A percentile compares a stretch with the other conserved stretches of the same genome.
Evolutionary conservation across 2,329 filamentous ascomycete genomes (phyloP).

Genomic region (Alternaria triticina): DNA sequence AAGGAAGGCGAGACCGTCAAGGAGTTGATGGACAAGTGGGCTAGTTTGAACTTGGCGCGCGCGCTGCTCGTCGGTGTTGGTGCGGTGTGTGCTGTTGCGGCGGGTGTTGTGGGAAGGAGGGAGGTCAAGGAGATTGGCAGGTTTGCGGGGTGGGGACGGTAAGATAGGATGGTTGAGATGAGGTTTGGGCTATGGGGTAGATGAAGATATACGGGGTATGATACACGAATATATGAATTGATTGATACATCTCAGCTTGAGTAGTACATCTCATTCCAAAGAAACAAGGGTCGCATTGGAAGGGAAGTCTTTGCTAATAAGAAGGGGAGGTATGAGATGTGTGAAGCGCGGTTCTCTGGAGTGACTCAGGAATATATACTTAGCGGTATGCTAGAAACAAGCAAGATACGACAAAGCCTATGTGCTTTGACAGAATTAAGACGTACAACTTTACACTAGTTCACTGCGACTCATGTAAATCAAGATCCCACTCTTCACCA

Average conservation of each 20-base stretch:
- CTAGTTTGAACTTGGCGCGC: constrained; percentile 58
- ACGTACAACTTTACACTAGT: no score
- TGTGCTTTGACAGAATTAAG: no score
- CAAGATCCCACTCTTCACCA: neutral
- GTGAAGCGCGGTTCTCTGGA: neutral
- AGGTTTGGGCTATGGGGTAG: neutral
- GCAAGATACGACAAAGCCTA: no score
- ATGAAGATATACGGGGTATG: neutral
- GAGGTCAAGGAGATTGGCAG: constrained; percentile 30
- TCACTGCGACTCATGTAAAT: no score
- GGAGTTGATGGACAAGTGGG: constrained; percentile 64
- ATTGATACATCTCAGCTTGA: neutral
- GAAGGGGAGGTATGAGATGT: no score
- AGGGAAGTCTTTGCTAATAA: neutral
- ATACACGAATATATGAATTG: neutral
- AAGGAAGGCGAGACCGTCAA: constrained; percentile 56
- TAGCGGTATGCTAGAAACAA: no score
- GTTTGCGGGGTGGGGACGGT: neutral
- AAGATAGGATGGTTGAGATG: neutral
- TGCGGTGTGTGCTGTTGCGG: constrained; percentile 26
- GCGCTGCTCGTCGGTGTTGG: constrained; percentile 43
- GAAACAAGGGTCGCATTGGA: neutral
- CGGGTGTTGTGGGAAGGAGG: constrained; percentile 35
- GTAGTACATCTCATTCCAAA: no score
- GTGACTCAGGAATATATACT: no score